Evolutionary conservation across 2,329 filamentous ascomycete species (phyloP), one percentile per base, ranked within the genome.

Genomic region (Setomelanomma holmii): DNA sequence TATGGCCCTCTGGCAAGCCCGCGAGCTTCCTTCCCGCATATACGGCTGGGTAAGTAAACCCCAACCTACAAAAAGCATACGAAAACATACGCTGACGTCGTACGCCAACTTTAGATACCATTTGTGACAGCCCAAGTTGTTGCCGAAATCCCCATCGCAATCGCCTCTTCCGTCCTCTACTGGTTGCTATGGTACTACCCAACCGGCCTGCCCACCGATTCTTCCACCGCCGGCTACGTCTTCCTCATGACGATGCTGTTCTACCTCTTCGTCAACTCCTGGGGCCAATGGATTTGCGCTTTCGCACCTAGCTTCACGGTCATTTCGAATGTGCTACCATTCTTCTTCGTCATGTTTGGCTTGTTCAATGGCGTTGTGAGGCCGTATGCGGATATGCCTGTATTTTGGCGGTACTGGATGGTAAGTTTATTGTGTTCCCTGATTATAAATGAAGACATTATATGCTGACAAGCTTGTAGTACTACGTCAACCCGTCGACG

Each of bases 231-330:
- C 0, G 90, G 90, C 11, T 93, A 93, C 70, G 84, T 88, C 14
- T 93, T 89, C 77, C 76, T 93, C 21, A 92, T 95, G 88, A 84
- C 84, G 0, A 77, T 93, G 66, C 80, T 93, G 0, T 92, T 92
- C 77, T 91, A 86, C 78, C 73, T 93, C 6, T 93, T 92, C 80
- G 84, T 87, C 71, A 83, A 82, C 24, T 86, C 81, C 60, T 93
- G 87, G 89, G 91, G 89, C 17, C 90, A 92, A 70, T 93, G 89
- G 89, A 91, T 95, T 61, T 89, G 87, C 57, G 90, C 91, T 0
- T 92, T 92, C 72, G 89, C 90, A 0, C 89, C 90, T 0, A 87
- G 81, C 35, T 91, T 91, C 75, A 90, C 89, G 0, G 88, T 91
- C 57, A 91, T 93, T 59, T 86, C 85, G 38, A 91, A 93, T 66